These are phyloP conservation scores for Oemleria cerasiformis DNA, from an alignment of 306 rosid species.

Conservation along the genomic window DNA sequence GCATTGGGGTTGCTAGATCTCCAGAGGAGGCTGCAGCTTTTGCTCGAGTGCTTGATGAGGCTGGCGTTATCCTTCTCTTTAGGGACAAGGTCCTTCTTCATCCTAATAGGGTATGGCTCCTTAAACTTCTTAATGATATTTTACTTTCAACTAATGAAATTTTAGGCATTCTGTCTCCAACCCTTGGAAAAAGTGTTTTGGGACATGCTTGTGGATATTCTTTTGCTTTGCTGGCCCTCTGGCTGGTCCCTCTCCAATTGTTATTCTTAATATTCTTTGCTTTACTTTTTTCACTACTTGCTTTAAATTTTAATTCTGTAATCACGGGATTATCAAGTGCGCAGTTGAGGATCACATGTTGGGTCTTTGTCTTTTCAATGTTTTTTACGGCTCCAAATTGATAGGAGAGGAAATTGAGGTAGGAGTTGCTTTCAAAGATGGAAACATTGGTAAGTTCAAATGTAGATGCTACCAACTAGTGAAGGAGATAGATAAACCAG, in stretches of 20 bases:
- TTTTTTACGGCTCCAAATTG: background rate
- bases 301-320: background rate
- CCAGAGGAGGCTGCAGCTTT: conserved; percentile 67
- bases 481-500: conserved; percentile 4
- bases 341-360: background rate
- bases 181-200: background rate
- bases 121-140: background rate
- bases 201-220: background rate
- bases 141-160: background rate
- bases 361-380: background rate
- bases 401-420: background rate
- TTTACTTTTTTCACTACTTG: background rate
- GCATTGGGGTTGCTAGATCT: conserved; percentile 71
- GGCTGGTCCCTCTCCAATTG: conserved; percentile 6
- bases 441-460: background rate
- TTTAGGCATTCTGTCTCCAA: background rate
- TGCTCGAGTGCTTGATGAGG: conserved; percentile 81
- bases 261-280: background rate
- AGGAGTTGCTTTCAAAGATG: background rate
- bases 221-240: background rate
- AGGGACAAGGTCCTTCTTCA: conserved; percentile 90
- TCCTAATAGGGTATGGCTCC: conserved; percentile 64
- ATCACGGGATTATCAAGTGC: background rate
- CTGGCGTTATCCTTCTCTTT: conserved; percentile 84
- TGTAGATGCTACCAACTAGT: background rate